These are phyloP conservation scores for Buxus sempervirens DNA, from an alignment of 164 flowering plant species.

Conservation along the genomic window DNA sequence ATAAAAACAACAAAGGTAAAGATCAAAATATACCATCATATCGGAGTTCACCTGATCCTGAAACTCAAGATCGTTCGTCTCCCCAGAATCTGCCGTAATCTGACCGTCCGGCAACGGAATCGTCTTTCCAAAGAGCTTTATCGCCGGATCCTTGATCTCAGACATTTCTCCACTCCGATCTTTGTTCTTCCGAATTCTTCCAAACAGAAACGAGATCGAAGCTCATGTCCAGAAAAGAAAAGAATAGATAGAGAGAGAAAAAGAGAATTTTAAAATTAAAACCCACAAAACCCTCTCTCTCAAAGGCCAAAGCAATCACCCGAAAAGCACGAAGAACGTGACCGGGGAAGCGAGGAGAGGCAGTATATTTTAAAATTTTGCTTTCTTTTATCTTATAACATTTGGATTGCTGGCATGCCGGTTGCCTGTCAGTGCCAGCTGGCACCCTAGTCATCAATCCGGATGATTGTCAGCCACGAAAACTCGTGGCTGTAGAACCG, in stretches of 20 bases:
- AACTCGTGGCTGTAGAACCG: conserved; percentile 27
- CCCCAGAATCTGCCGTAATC: conserved; percentile 17
- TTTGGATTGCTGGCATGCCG: conserved; percentile 12
- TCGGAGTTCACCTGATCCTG: background rate
- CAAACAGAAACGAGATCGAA: background rate
- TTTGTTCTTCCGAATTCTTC: background rate
- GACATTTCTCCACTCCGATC: conserved; percentile 19
- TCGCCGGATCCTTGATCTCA: conserved; percentile 34
- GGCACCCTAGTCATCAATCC: conserved; percentile 24
- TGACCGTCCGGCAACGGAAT: conserved; percentile 31
- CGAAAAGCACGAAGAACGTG: conserved; percentile 32
- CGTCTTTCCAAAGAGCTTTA: conserved; percentile 52
- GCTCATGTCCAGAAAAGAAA: conserved; percentile 1
- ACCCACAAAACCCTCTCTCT: conserved; percentile 18
- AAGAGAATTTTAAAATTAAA: background rate
- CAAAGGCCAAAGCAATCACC: background rate
- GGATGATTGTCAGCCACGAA: conserved; percentile 15
- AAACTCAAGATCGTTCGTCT: conserved; percentile 8
- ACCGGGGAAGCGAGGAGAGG: background rate
- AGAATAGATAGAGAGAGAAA: conserved; percentile 6
- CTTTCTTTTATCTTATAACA: background rate
- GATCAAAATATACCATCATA: background rate
- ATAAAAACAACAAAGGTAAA: background rate
- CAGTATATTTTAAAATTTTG: background rate
- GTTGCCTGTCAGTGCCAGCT: conserved; percentile 20